Base-by-base conservation (phyloP, 768 basidiomycete species). In the Nidularia pulvinata region DNA sequence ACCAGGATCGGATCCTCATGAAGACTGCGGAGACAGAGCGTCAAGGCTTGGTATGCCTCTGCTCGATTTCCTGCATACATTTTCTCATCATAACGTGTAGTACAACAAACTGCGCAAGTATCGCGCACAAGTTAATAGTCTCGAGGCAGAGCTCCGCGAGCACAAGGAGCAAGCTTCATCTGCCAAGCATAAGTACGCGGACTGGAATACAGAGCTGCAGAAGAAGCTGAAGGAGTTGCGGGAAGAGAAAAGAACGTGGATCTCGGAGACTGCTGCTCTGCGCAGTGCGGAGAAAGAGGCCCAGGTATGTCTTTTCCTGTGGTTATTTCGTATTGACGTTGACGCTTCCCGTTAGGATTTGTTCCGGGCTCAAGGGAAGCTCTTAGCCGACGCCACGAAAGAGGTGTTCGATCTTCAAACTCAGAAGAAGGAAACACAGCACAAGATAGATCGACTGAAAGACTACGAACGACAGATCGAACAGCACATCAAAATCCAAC, bases 381-480 rank as follows among this genome's bases (percentile, higher is more conserved):
- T 91, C 16, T 67, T 93, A 32, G 82, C 81, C 0, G 85, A 86
- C n/a, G 89, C 90, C 6, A 72, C 73, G n/a, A 73, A 79, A 50
- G 78, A 87, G 25, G 83, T 91, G 1, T 90, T 89, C 61, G 77
- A 82, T 50, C 72, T 96, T 33, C 74, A 88, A 64, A 94, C 91
- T 16, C 81, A 86, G 60, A 78, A 80, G 58, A 89, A 91, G 60
- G 91, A 91, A 67, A 86, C 79, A 46, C 82, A 86, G 55, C 90
- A 90, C 61, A 95, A 95, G 64, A 82, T 96, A 10, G 84, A 87
- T 55, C 81, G 89, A 14, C 74, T 96, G 43, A 73, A 78, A 48
- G 93, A 96, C 66, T 96, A 95, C 59, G 94, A 97, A 64, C 75
- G 73, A n/a, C 88, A 91, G 59, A 92, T 96, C 45, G 87, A 91